phyloP scores from a whole-genome alignment of 2,329 filamentous ascomycete genomes.

The Talaromyces verruculosus region DNA sequence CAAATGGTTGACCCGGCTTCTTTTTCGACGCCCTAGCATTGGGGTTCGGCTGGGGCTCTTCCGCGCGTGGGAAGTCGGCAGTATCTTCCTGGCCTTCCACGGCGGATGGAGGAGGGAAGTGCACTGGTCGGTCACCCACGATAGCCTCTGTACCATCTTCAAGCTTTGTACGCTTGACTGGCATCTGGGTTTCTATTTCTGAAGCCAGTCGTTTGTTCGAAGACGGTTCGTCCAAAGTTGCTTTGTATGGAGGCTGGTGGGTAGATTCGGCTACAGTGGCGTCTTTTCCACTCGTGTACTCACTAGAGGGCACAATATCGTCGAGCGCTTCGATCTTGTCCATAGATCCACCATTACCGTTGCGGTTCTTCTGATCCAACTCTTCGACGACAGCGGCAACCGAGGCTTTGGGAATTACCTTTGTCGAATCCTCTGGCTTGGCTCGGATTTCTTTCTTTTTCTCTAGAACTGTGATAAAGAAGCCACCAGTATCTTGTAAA shows the following conservation, averaged over 20 bases:
- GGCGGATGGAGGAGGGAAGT: conserved; percentile 31
- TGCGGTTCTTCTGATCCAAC: conserved; percentile 36
- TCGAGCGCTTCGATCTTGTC: conserved; percentile 43
- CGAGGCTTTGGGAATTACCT: conserved; percentile 40
- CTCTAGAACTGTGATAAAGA: conserved; percentile 94
- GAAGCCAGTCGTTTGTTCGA: conserved; percentile 38
- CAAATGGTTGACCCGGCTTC: conserved; percentile 56
- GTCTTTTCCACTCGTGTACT: conserved; percentile 36
- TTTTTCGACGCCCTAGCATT: conserved; percentile 35
- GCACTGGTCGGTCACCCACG: conserved; percentile 40
- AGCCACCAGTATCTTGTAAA: conserved; percentile 91
- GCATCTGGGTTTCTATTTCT: conserved; percentile 38
- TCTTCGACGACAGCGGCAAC: conserved; percentile 38
- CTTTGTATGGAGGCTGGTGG: conserved; percentile 36
- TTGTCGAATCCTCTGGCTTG: conserved; percentile 61
- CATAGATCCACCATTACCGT: conserved; percentile 31
- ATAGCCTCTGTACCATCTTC: conserved; percentile 40
- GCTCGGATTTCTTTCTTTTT: conserved; percentile 85
- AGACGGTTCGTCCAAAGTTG: conserved; percentile 30
- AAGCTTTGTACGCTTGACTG: conserved; percentile 48
- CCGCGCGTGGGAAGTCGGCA: conserved; percentile 25
- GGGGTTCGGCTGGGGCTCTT: conserved; percentile 20
- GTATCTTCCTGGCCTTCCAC: conserved; percentile 29
- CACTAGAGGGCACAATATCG: conserved; percentile 38
- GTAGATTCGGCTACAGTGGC: conserved; percentile 37